Evolutionary conservation across 192 early-diverging fungal genomes (phyloP).

Genomic region (Blastocladiella britannica): DNA sequence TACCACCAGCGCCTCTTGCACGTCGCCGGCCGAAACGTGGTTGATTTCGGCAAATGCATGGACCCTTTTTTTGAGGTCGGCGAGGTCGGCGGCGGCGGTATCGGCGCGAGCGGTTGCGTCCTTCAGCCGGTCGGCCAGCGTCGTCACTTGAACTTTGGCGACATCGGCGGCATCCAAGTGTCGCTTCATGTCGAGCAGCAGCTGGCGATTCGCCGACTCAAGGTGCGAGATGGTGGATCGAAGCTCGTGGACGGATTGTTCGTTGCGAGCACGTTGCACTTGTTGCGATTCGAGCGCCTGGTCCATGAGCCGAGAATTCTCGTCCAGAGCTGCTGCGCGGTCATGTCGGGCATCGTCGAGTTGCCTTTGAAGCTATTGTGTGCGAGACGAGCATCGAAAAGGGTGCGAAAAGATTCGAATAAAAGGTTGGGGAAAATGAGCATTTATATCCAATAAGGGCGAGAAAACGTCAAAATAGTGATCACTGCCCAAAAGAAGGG

Average conservation of each 20-base stretch:
- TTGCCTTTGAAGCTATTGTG: constrained; percentile 1
- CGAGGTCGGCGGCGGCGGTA: neutral
- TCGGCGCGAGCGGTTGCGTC: neutral
- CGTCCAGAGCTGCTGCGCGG: neutral
- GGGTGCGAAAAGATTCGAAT: no score
- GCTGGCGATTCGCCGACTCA: neutral
- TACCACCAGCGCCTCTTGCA: neutral
- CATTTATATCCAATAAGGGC: no score
- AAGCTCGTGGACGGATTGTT: neutral
- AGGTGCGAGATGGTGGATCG: neutral
- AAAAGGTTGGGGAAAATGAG: no score
- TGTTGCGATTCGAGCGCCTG: neutral
- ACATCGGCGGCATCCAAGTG: neutral
- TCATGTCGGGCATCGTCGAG: neutral
- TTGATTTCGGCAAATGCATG: neutral
- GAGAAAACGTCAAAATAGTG: neutral
- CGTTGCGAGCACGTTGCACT: neutral
- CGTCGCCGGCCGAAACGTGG: neutral
- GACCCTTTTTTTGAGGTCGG: neutral
- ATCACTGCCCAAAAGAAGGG: no score
- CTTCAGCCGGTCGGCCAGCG: neutral
- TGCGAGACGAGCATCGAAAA: no score
- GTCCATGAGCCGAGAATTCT: neutral
- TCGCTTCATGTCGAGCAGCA: neutral
- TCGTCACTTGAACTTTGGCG: neutral